Base-by-base conservation (phyloP, 208 protist species). In the Leishmania martiniquensis region DNA sequence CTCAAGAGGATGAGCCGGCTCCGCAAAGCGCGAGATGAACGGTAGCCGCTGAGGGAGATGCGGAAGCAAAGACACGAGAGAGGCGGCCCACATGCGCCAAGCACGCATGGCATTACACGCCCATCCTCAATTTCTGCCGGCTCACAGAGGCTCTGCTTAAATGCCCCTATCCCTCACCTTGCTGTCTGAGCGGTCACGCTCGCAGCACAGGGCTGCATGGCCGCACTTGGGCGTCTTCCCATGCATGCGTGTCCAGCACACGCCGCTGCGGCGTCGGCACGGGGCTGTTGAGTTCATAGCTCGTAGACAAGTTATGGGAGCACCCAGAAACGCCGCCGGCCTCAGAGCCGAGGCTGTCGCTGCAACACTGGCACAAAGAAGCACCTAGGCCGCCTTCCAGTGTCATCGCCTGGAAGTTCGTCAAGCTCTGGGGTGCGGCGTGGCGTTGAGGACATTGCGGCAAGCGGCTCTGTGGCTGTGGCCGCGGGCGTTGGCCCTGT, bases 201-300 rank as follows among this genome's bases (percentile, higher is more conserved):
- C 44, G 9, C 22, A 55, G 47, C 49, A 22, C 29, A 4, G 73
- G n/a, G 9, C 72, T 78, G 59, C 66, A 78, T 22, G 66, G 17
- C 4, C 22, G 73, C 66, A 75, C 68, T 12, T 66, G 32, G 7
- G 47, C 54, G 29, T 76, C 59, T 55, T 75, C 79, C 67, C 74
- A 83, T 42, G 49, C 45, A 7, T 22, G 39, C 42, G 15, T 34
- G 54, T 63, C 57, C 29, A 72, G 47, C 59, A 34, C 68, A 22
- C 57, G 37, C 44, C 49, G 51, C 37, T 78, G 74, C 34, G 74
- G 74, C 42, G 79, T 72, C 7, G 57, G 66, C 0, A 59, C 67
- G 0, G 79, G 69, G 49, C 79, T 83, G 79, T 83, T 69, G 74
- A 72, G 12, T 2, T 49, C 74, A 59, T 75, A 76, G 25, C 79